These are phyloP conservation scores for Musa beccarii DNA, from an alignment of 176 grass and related monocot genomes.

Conservation along the genomic window DNA sequence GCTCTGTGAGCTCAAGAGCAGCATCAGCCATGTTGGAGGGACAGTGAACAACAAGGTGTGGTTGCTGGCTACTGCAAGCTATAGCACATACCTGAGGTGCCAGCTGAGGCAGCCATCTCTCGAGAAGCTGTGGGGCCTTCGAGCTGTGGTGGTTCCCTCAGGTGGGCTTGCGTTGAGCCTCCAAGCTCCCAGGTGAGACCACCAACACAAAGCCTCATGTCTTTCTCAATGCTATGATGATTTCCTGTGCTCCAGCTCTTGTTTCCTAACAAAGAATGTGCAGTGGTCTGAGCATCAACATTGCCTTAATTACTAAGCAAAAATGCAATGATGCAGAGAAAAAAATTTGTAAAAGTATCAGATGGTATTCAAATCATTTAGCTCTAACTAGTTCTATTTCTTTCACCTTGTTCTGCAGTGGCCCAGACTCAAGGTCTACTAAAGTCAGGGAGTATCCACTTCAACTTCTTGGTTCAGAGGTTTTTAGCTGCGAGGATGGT, in stretches of 20 bases:
- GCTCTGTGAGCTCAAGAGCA: conserved; percentile 16
- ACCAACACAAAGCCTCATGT: background rate
- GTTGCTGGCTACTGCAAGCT: conserved; percentile 72
- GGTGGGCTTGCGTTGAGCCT: conserved; percentile 44
- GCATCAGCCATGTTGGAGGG: background rate
- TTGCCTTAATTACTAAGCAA: no score
- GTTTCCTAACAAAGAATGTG: background rate
- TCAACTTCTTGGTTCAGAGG: conserved; percentile 25
- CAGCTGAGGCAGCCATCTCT: conserved; percentile 42
- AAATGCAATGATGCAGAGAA: no score
- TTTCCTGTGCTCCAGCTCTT: conserved; percentile 5
- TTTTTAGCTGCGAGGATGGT: conserved; percentile 25
- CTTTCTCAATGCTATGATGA: conserved; percentile 1
- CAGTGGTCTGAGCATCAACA: no score
- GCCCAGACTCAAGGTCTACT: conserved; percentile 29
- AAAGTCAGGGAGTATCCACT: conserved; percentile 26
- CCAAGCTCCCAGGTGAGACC: conserved; percentile 47
- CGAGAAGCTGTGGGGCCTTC: conserved; percentile 49
- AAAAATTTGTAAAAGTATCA: background rate
- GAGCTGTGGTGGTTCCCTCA: conserved; percentile 57
- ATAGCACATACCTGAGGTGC: conserved; percentile 78
- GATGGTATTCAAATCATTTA: background rate
- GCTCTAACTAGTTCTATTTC: background rate
- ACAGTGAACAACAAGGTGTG: conserved; percentile 28
- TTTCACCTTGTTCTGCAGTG: conserved; percentile 27